Base-by-base conservation (phyloP, 352 stramenopile species). In the Stephanocyclus meneghinianus region DNA sequence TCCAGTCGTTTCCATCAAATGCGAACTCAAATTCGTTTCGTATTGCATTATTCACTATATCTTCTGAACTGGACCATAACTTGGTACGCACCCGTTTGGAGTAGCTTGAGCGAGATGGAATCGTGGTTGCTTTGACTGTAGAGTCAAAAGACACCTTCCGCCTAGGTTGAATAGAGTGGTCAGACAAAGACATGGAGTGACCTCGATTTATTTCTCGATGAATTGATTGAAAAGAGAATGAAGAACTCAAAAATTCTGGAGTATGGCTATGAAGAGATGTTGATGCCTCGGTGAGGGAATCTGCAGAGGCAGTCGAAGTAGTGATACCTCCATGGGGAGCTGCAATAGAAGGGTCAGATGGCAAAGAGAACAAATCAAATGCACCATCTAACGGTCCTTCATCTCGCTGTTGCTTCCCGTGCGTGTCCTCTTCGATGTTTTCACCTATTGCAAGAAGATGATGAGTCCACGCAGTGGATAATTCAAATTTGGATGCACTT, bases 351-450 rank as follows among this genome's bases (percentile, higher is more conserved):
- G 67, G 50, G n/a, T 81, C 74, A 37, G 74, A 81, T 62, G 66
- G 74, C 5, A 81, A 35, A 29, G 74, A 81, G 45, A 81, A 81
- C 21, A 81, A 47, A 76, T 81, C 65, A 65, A 67, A 81, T 40
- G 74, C 74, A 9, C 74, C 74, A 69, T 81, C 74, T 44, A 76
- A 30, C 35, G 57, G 73, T 21, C 75, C 73, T 18, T 15, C 18
- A n/a, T 55, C 3, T 51, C 7, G 35, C 16, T 13, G 15, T 5
- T 71, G 63, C n/a, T 61, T 29, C 1, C 16, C 5, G 32, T 29
- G n/a, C 2, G 32, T 7, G 32, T 37, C 32, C 45, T 16, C n/a
- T 61, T 50, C 37, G 5, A 6, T 2, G 15, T 57, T 2, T 16
- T 63, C 48, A 48, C 29, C 63, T 56, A 69, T 63, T 63, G 62